These are phyloP conservation scores for Solanum medicagineum DNA, from an alignment of 257 asterid genomes.

Conservation along the genomic window DNA sequence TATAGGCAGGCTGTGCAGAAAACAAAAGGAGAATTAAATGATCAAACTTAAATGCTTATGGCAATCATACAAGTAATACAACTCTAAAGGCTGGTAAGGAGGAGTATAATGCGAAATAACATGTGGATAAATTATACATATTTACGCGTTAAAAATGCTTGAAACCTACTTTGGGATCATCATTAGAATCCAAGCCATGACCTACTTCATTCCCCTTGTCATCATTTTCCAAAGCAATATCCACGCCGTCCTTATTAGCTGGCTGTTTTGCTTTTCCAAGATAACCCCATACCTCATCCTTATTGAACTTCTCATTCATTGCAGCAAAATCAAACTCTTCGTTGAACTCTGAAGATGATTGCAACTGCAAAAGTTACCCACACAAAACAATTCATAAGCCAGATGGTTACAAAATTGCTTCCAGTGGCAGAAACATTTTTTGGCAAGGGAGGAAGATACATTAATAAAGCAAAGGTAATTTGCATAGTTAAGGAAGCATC, in stretches of 20 bases:
- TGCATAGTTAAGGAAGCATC: neutral
- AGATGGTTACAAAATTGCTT: neutral
- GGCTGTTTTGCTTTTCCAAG: constrained; percentile 50
- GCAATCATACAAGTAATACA: neutral
- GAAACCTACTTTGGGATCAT: constrained; percentile 40
- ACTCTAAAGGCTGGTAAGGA: neutral
- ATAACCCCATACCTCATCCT: constrained; percentile 74
- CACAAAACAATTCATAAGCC: neutral
- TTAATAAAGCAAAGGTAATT: neutral
- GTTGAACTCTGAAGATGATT: constrained; percentile 17
- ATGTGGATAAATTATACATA: neutral
- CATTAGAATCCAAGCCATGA: constrained; percentile 21
- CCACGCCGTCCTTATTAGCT: constrained; percentile 18
- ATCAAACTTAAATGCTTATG: neutral
- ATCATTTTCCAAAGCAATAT: constrained; percentile 9
- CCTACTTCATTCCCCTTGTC: constrained; percentile 12
- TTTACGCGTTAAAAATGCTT: neutral
- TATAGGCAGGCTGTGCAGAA: constrained; percentile 63
- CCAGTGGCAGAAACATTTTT: neutral
- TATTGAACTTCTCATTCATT: constrained; percentile 76
- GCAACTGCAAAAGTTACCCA: constrained; percentile 18
- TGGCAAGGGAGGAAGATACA: neutral
- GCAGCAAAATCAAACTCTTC: constrained; percentile 76
- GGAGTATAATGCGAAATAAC: neutral
- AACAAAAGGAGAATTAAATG: neutral